Conservation (phyloP, 441 rosid genomes). For the Corymbia calophylla region DNA sequence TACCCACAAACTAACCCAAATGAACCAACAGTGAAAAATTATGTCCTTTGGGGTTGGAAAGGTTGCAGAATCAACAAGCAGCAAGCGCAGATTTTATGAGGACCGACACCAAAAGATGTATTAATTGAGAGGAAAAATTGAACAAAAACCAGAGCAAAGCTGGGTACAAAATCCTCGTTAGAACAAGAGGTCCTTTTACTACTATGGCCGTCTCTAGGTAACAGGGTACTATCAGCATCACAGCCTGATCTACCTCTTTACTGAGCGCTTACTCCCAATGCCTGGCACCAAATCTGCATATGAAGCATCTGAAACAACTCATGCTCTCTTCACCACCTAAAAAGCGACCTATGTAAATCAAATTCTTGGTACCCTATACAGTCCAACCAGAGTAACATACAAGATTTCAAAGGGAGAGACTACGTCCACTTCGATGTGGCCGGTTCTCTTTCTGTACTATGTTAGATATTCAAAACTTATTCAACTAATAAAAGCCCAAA, state of each 20-base stretch:
- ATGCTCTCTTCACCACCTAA: not conserved
- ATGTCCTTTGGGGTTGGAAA: not conserved
- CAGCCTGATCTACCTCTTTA: not conserved
- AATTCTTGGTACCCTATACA: too few relatives aligned
- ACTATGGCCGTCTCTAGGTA: not conserved
- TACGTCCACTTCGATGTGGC: not conserved
- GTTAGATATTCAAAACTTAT: not conserved
- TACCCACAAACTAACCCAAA: not conserved
- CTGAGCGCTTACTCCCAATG: not conserved
- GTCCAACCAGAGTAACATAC: not conserved
- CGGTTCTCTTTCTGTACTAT: not conserved
- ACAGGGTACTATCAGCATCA: not conserved
- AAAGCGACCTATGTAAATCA: not conserved
- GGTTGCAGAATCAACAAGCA: not conserved
- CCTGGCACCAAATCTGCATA: fast-evolving
- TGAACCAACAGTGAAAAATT: not conserved
- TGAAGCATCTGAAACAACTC: not conserved
- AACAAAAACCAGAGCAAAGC: not conserved
- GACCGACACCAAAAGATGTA: not conserved
- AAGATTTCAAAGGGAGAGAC: not conserved
- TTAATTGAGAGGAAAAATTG: too few relatives aligned
- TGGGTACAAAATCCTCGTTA: not conserved
- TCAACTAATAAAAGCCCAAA: not conserved
- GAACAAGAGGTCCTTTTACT: not conserved
- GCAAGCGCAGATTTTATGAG: not conserved